A percentile compares a stretch with the other conserved stretches of the same genome.
phyloP scores from a whole-genome alignment of 345 rosid genomes.

The Reutealis trisperma region DNA sequence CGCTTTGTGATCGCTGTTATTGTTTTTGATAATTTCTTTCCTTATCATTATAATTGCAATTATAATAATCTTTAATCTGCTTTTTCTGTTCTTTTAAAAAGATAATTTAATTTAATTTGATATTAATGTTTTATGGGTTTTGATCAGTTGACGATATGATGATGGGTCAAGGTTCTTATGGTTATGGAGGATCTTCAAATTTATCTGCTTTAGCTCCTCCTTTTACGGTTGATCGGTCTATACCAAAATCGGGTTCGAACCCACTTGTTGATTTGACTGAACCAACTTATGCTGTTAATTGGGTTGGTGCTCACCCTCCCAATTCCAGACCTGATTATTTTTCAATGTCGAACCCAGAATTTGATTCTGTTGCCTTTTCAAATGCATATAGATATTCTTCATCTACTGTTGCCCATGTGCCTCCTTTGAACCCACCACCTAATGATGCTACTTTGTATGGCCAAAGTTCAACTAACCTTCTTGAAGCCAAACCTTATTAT shows the following conservation, averaged over 20 bases:
- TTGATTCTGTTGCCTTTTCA: constrained; percentile 21
- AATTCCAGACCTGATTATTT: constrained; percentile 19
- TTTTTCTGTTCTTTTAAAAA: not conserved
- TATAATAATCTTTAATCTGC: not conserved
- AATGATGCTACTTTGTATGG: constrained; percentile 27
- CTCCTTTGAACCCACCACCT: constrained; percentile 30
- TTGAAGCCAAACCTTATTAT: constrained; percentile 42
- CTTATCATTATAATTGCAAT: no score
- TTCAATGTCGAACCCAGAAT: constrained; percentile 8
- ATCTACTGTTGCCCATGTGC: constrained; percentile 17
- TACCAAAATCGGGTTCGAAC: constrained; percentile 24
- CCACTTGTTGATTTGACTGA: constrained; percentile 44
- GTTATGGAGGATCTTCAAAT: constrained; percentile 44
- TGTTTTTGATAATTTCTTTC: not conserved
- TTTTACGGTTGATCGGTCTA: constrained; percentile 48
- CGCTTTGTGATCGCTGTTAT: not conserved
- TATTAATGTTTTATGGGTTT: constrained; percentile 5
- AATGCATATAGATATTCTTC: constrained; percentile 30
- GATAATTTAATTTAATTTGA: not conserved
- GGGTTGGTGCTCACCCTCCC: constrained; percentile 21
- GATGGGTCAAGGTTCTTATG: constrained; percentile 45
- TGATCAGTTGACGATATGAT: constrained; percentile 28
- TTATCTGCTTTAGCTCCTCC: constrained; percentile 65
- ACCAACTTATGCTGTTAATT: constrained; percentile 29
- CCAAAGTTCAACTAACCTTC: constrained; percentile 19